Conservation (phyloP, 1,284 basidiomycete genomes). For the Boletellus deceptivus region DNA sequence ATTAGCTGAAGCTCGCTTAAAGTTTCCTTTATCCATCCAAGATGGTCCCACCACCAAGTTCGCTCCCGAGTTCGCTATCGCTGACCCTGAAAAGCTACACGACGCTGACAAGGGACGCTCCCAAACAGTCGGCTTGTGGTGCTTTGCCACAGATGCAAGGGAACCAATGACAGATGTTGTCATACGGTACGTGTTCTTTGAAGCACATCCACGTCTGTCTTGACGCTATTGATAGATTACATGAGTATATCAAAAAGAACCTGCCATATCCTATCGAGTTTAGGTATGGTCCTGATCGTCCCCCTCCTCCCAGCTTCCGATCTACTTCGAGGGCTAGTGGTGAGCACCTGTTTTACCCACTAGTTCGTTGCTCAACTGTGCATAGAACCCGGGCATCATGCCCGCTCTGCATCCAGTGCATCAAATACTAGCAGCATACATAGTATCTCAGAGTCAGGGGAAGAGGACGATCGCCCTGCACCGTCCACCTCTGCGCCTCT, state of each 20-base stretch:
- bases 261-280: slow-evolving; percentile 66
- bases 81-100: slow-evolving; percentile 39
- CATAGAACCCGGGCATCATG: slow-evolving; percentile 26
- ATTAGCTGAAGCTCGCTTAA: slow-evolving; percentile 34
- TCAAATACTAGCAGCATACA: slow-evolving; percentile 36
- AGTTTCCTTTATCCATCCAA: slow-evolving; percentile 30
- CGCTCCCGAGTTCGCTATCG: slow-evolving; percentile 43
- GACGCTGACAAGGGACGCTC: slow-evolving; percentile 53
- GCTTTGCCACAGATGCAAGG: slow-evolving; percentile 65
- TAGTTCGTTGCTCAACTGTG: slow-evolving; percentile 12
- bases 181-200: slow-evolving; percentile 46
- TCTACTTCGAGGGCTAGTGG: slow-evolving; percentile 33
- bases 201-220: neutral
- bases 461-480: slow-evolving; percentile 21
- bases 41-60: slow-evolving; percentile 45
- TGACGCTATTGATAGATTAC: slow-evolving; percentile 44
- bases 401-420: slow-evolving; percentile 32
- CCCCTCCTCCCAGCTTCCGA: slow-evolving; percentile 44
- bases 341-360: slow-evolving; percentile 7
- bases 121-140: slow-evolving; percentile 76
- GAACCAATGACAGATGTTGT: slow-evolving; percentile 70
- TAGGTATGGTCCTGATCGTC: slow-evolving; percentile 62
- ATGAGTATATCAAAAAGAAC: slow-evolving; percentile 61
- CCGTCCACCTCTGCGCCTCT: slow-evolving; percentile 14
- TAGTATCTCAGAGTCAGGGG: slow-evolving; percentile 33